Conservation (phyloP, 306 rosid species). For the Sechiopsis laciniata region DNA sequence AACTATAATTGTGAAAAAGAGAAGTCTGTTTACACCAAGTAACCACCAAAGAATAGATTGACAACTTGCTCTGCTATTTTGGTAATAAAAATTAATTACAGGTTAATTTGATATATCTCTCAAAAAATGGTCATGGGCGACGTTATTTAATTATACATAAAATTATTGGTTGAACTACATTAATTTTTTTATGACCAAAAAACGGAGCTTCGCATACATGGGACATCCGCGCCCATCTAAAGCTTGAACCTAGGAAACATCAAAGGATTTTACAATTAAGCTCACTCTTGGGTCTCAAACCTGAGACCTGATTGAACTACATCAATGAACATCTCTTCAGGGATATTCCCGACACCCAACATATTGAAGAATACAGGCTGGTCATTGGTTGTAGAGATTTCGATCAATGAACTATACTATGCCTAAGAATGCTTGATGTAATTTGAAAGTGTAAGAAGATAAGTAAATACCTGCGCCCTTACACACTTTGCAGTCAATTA, state of each 20-base stretch:
- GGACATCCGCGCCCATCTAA: too few relatives aligned
- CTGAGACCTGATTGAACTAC: background rate
- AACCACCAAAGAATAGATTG: background rate
- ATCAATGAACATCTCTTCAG: constrained; percentile 4
- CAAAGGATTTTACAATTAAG: too few relatives aligned
- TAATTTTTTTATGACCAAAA: too few relatives aligned
- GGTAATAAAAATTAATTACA: background rate
- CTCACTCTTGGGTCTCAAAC: too few relatives aligned
- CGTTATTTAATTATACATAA: background rate
- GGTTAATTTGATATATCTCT: background rate
- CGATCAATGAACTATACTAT: background rate
- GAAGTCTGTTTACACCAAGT: too few relatives aligned
- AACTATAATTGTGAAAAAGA: too few relatives aligned
- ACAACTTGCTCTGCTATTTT: background rate
- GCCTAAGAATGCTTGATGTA: background rate
- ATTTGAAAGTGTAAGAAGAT: constrained; percentile 8
- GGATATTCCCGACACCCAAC: background rate
- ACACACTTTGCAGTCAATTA: constrained; percentile 82
- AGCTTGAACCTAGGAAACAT: too few relatives aligned
- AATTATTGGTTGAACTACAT: background rate
- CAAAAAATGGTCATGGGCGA: background rate
- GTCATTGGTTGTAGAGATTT: background rate
- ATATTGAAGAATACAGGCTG: background rate
- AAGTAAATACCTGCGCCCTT: constrained; percentile 78
- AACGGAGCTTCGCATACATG: too few relatives aligned